Base-by-base conservation (phyloP, 371 early-diverging fungal genomes). In the Actinomucor elegans region DNA sequence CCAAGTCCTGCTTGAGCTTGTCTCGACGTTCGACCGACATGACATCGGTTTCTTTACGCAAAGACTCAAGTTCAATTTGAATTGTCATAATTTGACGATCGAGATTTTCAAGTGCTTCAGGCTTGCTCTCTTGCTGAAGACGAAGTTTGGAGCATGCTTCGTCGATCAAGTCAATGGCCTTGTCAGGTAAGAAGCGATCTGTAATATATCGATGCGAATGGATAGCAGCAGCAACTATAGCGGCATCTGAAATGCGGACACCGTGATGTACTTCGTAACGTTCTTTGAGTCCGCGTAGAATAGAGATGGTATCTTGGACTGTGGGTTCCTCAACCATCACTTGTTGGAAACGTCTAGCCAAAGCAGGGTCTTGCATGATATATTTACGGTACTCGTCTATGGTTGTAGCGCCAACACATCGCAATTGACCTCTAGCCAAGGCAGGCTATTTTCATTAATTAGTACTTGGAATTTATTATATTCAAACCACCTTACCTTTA, bases 391-490 rank as follows among this genome's bases (percentile, higher is more conserved):
- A 94, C 59, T 94, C 95, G 45, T 90, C 92, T 56, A 86, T 83
- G 2, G 95, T 94, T 4, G 95, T 94, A 0, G 95, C 94, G 37
- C 95, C 95, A 44, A 89, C 89, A 66, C 92, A 92, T 29, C 87
- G 85, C 12, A 94, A 74, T 18, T 75, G 69, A 3, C 94, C 95
- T 47, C 89, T 67, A 17, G 95, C 93, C 18, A 94, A 66, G 9
- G 89, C 89, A 14, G 95, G 95, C 78, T 82, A 23, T 17, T 37
- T 48, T 28, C 6, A 18, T 18, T n/a, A 23, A 52, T 3, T 8
- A 28, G 15, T 24, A 9, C 5, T 15, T 7, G 7, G 12, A 2
- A 29, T 12, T 9, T 11, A 27, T 3, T 7, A 12, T 18, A 10
- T 4, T n/a, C 3, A 5, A 9, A 1, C n/a, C 5, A 18, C 5